Evolutionary conservation across 805 yeast genomes (phyloP).

Genomic region (Kuraishia piskuri): DNA sequence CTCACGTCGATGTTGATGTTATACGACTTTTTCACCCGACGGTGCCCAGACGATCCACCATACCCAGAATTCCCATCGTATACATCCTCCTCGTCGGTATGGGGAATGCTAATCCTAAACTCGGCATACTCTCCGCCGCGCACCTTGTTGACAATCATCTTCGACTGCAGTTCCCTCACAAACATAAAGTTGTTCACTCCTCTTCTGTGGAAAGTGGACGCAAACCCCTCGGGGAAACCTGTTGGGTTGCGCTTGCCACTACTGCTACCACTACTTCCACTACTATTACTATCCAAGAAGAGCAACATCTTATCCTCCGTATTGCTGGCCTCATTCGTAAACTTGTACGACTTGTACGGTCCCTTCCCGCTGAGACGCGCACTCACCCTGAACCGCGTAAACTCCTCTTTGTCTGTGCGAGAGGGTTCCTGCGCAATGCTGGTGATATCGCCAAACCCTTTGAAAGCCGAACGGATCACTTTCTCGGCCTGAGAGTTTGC

Average conservation of each 20-base stretch:
- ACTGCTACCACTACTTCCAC: neutral
- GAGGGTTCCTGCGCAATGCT: neutral
- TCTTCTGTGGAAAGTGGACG: conserved; percentile 39
- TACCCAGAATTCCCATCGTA: conserved; percentile 6
- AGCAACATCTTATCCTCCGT: conserved; percentile 22
- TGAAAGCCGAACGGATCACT: conserved; percentile 16
- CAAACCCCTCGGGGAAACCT: conserved; percentile 38
- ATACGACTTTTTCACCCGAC: conserved; percentile 26
- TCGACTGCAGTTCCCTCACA: conserved; percentile 39
- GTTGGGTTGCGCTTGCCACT: conserved; percentile 14
- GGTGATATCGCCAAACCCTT: conserved; percentile 17
- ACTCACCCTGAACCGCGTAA: conserved; percentile 17
- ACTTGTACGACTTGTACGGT: conserved; percentile 20
- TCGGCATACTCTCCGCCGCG: conserved; percentile 29
- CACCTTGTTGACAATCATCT: conserved; percentile 30
- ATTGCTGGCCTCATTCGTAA: conserved; percentile 18
- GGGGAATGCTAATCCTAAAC: conserved; percentile 32
- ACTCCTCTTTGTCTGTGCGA: conserved; percentile 15
- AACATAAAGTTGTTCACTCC: conserved; percentile 43
- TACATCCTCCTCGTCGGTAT: conserved; percentile 14
- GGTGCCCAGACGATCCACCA: conserved; percentile 5
- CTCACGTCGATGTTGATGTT: conserved; percentile 32
- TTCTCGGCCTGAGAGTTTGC: conserved; percentile 14
- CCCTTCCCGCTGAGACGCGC: conserved; percentile 15
- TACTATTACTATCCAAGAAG: conserved; percentile 16